A percentile compares a stretch with the other conserved stretches of the same genome.
phyloP scores from a whole-genome alignment of 106 monocot species.

The Posidonia australis region DNA sequence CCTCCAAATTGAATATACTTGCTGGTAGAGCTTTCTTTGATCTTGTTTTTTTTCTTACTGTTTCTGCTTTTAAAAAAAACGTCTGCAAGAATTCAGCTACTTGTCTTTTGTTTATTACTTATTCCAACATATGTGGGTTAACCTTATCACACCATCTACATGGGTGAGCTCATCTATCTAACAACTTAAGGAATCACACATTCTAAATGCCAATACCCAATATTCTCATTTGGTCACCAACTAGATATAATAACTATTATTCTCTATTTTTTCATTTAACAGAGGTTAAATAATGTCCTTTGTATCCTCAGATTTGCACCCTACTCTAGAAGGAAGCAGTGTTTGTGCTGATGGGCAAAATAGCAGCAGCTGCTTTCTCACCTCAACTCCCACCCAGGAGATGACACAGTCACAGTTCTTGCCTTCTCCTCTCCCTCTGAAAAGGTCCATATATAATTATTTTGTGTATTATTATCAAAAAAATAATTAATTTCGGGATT shows the following conservation, averaged over 20 bases:
- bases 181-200: too few species aligned
- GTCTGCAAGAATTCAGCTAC: too few species aligned
- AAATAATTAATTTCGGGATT: too few species aligned
- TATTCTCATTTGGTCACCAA: too few species aligned
- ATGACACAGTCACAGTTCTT: conserved; percentile 21
- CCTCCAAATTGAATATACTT: background rate
- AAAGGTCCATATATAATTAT: conserved; percentile 32
- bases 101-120: too few species aligned
- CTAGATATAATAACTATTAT: background rate
- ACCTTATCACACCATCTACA: too few species aligned
- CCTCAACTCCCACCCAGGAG: conserved; percentile 1
- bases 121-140: too few species aligned
- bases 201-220: too few species aligned
- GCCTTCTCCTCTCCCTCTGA: conserved; percentile 21
- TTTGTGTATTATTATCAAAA: too few species aligned
- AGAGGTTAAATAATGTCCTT: background rate
- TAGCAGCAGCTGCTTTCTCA: background rate
- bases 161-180: too few species aligned
- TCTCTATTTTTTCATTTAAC: background rate
- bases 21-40: background rate
- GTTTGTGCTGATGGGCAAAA: background rate
- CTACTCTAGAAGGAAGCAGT: conserved; percentile 15
- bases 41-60: background rate
- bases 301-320: conserved; percentile 27
- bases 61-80: too few species aligned